These are phyloP conservation scores for Aquanectria penicillioides DNA, from an alignment of 2,329 filamentous ascomycete genomes.

Conservation along the genomic window DNA sequence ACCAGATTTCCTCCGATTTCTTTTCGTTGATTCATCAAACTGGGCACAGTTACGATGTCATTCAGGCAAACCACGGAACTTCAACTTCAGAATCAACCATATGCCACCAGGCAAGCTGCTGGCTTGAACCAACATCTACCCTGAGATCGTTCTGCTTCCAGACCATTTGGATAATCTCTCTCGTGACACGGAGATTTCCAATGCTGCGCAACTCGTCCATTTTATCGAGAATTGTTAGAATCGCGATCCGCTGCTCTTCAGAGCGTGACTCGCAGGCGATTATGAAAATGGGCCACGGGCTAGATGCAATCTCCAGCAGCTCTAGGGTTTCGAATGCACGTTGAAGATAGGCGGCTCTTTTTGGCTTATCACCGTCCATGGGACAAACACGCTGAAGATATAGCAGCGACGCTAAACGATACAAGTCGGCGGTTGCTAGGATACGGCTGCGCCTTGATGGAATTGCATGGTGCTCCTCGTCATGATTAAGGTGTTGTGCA, in stretches of 20 bases:
- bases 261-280: slow-evolving; percentile 54
- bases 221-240: slow-evolving; percentile 39
- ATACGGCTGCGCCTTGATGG: background rate
- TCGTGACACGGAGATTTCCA: slow-evolving; percentile 6
- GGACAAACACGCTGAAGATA: slow-evolving; percentile 49
- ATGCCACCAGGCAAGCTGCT: slow-evolving; percentile 8
- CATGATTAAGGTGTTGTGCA: background rate
- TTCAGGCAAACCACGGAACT: slow-evolving; percentile 13
- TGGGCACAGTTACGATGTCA: no score
- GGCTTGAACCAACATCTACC: background rate
- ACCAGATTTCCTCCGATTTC: no score
- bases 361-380: background rate
- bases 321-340: slow-evolving; percentile 38
- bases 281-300: slow-evolving; percentile 58
- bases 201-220: slow-evolving; percentile 6
- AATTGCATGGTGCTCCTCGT: background rate
- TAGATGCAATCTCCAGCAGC: slow-evolving; percentile 52
- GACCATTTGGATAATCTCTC: slow-evolving; percentile 1
- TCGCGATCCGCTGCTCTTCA: slow-evolving; percentile 52
- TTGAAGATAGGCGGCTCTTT: slow-evolving; percentile 26
- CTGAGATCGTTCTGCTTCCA: slow-evolving; percentile 25
- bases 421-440: slow-evolving; percentile 58
- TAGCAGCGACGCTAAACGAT: slow-evolving; percentile 57
- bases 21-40: no score
- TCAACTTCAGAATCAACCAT: background rate